phyloP scores from a whole-genome alignment of 345 rosid genomes.

The Toxicodendron radicans region DNA sequence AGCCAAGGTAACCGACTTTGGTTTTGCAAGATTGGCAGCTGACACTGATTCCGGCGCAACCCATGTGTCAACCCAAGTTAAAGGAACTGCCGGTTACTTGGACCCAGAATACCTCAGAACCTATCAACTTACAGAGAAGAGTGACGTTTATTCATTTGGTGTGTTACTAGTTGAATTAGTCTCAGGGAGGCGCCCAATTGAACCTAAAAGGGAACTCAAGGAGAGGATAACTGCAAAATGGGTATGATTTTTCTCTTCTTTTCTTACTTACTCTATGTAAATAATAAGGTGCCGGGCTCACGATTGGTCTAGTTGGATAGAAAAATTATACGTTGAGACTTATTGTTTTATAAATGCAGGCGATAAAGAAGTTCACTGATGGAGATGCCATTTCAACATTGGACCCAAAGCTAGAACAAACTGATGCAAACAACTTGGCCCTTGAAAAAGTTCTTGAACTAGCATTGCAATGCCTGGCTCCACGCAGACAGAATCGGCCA shows the following conservation, averaged over 20 bases:
- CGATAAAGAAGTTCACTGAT: slow-evolving; percentile 60
- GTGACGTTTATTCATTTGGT: slow-evolving; percentile 94
- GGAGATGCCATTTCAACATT: slow-evolving; percentile 58
- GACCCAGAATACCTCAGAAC: slow-evolving; percentile 91
- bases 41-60: slow-evolving; percentile 78
- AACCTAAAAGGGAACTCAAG: slow-evolving; percentile 61
- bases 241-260: slow-evolving; percentile 43
- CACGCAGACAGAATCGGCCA: slow-evolving; percentile 66
- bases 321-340: neutral
- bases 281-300: neutral
- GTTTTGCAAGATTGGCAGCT: slow-evolving; percentile 85
- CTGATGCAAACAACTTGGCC: slow-evolving; percentile 47
- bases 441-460: slow-evolving; percentile 75
- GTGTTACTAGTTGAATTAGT: slow-evolving; percentile 76
- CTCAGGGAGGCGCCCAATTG: slow-evolving; percentile 87
- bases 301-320: neutral
- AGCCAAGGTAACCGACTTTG: slow-evolving; percentile 93
- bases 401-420: slow-evolving; percentile 72
- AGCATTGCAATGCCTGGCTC: slow-evolving; percentile 75
- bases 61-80: slow-evolving; percentile 94
- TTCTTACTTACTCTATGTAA: neutral
- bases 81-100: slow-evolving; percentile 95
- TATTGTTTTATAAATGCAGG: slow-evolving; percentile 49
- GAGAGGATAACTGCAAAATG: slow-evolving; percentile 83
- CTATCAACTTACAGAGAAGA: slow-evolving; percentile 88